Evolutionary conservation across 352 stramenopile genomes (phyloP).

Genomic region (Phytophthora multivora): DNA sequence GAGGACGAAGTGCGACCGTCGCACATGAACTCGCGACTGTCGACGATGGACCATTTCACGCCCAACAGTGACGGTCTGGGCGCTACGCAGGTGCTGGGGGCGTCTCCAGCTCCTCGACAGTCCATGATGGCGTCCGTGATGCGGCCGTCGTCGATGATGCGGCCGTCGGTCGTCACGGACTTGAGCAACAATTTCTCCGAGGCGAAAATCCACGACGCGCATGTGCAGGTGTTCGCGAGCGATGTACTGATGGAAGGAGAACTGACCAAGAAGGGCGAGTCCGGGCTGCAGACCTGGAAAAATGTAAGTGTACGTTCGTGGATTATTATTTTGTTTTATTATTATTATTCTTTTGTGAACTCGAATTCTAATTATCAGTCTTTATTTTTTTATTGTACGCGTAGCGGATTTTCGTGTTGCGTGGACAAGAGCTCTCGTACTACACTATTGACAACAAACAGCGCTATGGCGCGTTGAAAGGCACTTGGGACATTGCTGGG

Average conservation of each 20-base stretch:
- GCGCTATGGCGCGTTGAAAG: constrained; percentile 65
- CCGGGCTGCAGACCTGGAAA: constrained; percentile 65
- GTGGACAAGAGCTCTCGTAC: constrained; percentile 71
- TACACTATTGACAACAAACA: constrained; percentile 64
- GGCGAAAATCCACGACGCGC: constrained; percentile 60
- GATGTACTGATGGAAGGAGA: constrained; percentile 78
- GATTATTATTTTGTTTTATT: background rate
- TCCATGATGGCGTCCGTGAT: constrained; percentile 37
- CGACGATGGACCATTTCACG: constrained; percentile 23
- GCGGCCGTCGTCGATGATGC: constrained; percentile 45
- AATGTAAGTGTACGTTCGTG: constrained; percentile 54
- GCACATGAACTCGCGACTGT: constrained; percentile 41
- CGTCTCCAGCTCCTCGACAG: constrained; percentile 15
- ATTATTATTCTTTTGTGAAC: background rate
- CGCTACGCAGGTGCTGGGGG: constrained; percentile 10
- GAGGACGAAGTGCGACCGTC: constrained; percentile 26
- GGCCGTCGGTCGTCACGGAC: constrained; percentile 55
- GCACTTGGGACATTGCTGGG: constrained; percentile 54
- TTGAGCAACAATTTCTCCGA: constrained; percentile 68
- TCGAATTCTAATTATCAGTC: background rate
- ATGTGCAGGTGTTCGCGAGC: constrained; percentile 58
- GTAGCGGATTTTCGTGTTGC: constrained; percentile 74
- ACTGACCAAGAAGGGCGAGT: constrained; percentile 71
- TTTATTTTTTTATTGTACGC: background rate
- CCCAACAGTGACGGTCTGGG: constrained; percentile 6